Conservation (phyloP, 208 protist species). For the Acanthamoeba divionensis region DNA sequence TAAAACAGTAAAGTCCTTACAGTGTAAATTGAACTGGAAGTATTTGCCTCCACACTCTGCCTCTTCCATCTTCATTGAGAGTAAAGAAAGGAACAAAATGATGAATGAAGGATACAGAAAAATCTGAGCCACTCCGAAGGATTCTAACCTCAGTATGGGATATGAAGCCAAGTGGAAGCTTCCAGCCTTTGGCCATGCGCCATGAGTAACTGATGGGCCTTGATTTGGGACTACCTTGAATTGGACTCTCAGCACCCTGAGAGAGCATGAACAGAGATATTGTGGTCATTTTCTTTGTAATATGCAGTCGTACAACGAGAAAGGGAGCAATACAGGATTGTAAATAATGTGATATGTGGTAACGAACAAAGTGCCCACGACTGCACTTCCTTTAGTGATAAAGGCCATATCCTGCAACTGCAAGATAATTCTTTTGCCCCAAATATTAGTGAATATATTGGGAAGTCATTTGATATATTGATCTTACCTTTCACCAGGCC, state of each 20-base stretch:
- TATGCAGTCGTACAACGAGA: not conserved
- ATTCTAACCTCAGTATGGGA: no score
- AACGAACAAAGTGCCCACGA: constrained; percentile 7
- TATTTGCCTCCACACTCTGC: not conserved
- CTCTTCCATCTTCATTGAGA: constrained; percentile 12
- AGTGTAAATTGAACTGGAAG: constrained; percentile 40
- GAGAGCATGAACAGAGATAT: no score
- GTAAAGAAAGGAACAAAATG: no score
- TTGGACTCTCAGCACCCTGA: no score
- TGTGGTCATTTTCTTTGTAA: not conserved
- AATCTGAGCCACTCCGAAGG: no score
- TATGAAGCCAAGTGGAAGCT: no score
- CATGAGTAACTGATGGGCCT: no score
- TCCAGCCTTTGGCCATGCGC: no score
- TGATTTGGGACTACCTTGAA: no score
- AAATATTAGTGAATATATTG: no score
- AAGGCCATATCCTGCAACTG: constrained; percentile 31
- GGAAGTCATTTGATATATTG: no score
- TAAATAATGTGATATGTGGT: constrained; percentile 34
- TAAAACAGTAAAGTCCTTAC: constrained; percentile 35
- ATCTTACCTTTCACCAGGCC: constrained; percentile 24
- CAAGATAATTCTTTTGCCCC: no score
- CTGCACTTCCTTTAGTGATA: not conserved
- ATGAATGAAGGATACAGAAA: not conserved
- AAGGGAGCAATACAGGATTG: not conserved